These are phyloP conservation scores for Choiromyces venosus DNA, from an alignment of 495 filamentous ascomycete genomes.

Conservation along the genomic window DNA sequence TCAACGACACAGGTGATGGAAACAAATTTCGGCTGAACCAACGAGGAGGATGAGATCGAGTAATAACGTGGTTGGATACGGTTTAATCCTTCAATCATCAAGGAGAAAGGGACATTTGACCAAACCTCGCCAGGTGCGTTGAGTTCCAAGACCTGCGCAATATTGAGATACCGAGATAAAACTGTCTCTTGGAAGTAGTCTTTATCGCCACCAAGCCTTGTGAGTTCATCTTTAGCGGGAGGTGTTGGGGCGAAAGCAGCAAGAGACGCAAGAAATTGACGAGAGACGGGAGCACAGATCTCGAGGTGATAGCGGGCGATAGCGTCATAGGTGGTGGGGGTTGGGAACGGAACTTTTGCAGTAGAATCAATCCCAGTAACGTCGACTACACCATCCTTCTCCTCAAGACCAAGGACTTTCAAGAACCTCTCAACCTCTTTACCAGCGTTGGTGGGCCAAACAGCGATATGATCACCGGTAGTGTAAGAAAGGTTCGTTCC, in stretches of 20 bases:
- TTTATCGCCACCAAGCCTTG: constrained; percentile 83
- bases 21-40: constrained; percentile 88
- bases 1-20: constrained; percentile 95
- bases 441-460: constrained; percentile 96
- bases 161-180: constrained; percentile 75
- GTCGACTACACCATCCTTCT: constrained; percentile 71
- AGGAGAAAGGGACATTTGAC: constrained; percentile 81
- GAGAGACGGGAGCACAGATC: constrained; percentile 89
- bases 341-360: constrained; percentile 95
- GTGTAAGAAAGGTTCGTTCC: constrained; percentile 84
- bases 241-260: constrained; percentile 89
- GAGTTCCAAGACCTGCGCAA: constrained; percentile 77
- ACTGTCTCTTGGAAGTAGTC: constrained; percentile 93
- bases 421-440: constrained; percentile 89
- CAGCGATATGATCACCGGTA: constrained; percentile 92
- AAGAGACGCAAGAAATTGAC: constrained; percentile 84
- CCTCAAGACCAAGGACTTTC: constrained; percentile 63
- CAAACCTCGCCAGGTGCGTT: constrained; percentile 67
- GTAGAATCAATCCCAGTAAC: constrained; percentile 93
- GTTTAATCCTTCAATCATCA: constrained; percentile 86
- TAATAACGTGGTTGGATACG: constrained; percentile 98
- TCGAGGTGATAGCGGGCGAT: constrained; percentile 95
- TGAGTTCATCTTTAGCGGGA: constrained; percentile 73
- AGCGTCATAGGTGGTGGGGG: constrained; percentile 93
- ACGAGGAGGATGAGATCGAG: constrained; percentile 95